phyloP scores from a whole-genome alignment of 2,329 filamentous ascomycete genomes.

The Calonectria ilicicola region DNA sequence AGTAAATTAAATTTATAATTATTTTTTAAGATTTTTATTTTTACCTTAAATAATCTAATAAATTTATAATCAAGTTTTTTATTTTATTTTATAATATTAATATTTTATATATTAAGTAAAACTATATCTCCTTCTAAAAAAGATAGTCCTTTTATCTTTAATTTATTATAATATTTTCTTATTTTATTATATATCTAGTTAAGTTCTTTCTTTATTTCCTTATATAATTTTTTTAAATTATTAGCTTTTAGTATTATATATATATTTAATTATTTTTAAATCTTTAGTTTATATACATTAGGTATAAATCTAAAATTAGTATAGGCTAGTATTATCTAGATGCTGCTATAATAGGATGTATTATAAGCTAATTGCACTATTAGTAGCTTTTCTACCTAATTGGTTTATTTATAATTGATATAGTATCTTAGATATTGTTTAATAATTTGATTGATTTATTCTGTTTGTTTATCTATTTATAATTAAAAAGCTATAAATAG shows the following conservation, averaged over 20 bases:
- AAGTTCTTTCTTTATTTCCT: neutral
- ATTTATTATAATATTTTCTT: neutral
- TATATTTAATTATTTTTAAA: neutral
- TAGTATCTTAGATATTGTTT: slow-evolving; percentile 16
- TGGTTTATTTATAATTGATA: slow-evolving; percentile 16
- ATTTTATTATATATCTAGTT: neutral
- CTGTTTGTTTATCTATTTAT: neutral
- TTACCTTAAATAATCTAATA: no score
- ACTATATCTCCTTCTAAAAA: no score
- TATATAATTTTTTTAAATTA: neutral
- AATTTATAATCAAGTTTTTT: no score
- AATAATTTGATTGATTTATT: neutral
- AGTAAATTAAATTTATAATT: no score
- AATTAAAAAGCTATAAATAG: neutral
- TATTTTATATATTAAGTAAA: no score
- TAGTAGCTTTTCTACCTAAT: slow-evolving; percentile 12
- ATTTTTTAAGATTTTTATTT: no score
- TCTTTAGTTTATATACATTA: slow-evolving; percentile 8
- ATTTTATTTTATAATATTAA: no score
- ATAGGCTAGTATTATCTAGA: slow-evolving; percentile 14
- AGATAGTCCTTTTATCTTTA: no score
- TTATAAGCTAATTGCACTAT: slow-evolving; percentile 15
- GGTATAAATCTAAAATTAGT: slow-evolving; percentile 19
- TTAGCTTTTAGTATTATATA: neutral
- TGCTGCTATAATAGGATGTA: neutral